Percentiles rank a stretch among this genome's conserved stretches.
phyloP scores from a whole-genome alignment of 306 rosid species.

The Lathyrus sativus region DNA sequence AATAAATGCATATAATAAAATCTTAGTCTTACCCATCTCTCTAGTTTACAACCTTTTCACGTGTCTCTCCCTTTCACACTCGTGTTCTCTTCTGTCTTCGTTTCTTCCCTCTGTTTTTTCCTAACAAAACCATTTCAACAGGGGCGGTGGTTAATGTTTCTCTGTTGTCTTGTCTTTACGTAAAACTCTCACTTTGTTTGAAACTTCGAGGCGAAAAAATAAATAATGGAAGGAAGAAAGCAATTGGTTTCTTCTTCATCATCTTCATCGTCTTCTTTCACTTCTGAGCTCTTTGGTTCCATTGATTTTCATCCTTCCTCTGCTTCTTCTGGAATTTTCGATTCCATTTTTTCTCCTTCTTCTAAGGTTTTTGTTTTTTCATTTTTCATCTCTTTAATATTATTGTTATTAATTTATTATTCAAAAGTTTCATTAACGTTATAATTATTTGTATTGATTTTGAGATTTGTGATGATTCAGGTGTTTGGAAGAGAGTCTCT shows the following conservation, averaged over 20 bases:
- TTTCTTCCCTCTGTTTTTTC: constrained; percentile 40
- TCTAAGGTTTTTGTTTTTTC: constrained; percentile 49
- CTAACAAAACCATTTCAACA: constrained; percentile 32
- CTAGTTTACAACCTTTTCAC: constrained; percentile 45
- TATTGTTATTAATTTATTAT: background rate
- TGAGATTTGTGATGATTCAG: constrained; percentile 42
- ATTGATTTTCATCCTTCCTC: constrained; percentile 49
- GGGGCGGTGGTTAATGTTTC: constrained; percentile 48
- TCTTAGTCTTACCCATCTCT: constrained; percentile 29
- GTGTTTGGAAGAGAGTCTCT: constrained; percentile 66
- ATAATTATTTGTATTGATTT: background rate
- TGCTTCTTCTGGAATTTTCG: constrained; percentile 61
- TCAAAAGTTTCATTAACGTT: background rate
- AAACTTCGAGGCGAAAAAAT: constrained; percentile 23
- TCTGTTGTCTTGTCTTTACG: constrained; percentile 2
- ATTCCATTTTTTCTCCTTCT: constrained; percentile 57
- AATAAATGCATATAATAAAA: constrained; percentile 46
- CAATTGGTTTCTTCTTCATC: constrained; percentile 42
- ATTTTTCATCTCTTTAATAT: background rate
- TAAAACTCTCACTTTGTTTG: background rate
- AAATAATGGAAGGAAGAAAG: constrained; percentile 45
- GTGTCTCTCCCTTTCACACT: constrained; percentile 46
- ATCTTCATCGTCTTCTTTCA: constrained; percentile 50
- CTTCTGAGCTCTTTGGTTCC: constrained; percentile 74
- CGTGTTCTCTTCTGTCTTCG: constrained; percentile 31